phyloP scores from a whole-genome alignment of 306 rosid genomes.

The Fragaria nilgerrensis region DNA sequence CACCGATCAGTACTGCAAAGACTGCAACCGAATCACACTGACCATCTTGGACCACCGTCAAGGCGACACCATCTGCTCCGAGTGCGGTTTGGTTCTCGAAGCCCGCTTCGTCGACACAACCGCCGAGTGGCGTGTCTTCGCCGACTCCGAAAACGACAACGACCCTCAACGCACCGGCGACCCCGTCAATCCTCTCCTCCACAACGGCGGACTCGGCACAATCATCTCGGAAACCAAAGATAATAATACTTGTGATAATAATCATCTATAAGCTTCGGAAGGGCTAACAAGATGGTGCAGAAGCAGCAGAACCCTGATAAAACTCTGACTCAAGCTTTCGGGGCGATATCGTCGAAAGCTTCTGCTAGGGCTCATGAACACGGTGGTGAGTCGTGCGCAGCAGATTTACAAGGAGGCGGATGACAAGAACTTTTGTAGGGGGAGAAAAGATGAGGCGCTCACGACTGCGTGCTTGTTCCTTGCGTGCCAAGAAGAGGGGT shows the following conservation, averaged over 20 bases:
- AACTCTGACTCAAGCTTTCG: background rate
- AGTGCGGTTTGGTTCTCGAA: constrained; percentile 22
- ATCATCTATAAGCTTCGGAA: background rate
- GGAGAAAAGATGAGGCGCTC: background rate
- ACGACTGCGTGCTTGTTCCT: constrained; percentile 6
- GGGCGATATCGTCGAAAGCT: background rate
- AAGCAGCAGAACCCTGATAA: background rate
- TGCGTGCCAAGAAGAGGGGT: constrained; percentile 10
- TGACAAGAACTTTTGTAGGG: background rate
- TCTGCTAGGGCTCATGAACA: background rate
- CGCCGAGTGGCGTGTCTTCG: constrained; percentile 23
- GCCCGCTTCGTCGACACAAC: background rate
- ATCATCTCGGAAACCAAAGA: background rate
- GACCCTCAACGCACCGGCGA: background rate
- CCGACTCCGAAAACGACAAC: background rate
- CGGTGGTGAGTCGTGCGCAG: background rate
- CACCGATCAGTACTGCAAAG: background rate
- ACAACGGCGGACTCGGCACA: background rate
- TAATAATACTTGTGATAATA: no score
- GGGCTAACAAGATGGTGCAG: background rate
- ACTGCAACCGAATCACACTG: background rate
- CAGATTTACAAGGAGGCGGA: constrained; percentile 7
- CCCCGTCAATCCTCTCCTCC: background rate
- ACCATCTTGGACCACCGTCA: constrained; percentile 2
- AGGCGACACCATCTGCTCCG: constrained; percentile 24